Evolutionary conservation across 1,284 basidiomycete genomes (phyloP).

Genomic region (Fereydounia khargensis): DNA sequence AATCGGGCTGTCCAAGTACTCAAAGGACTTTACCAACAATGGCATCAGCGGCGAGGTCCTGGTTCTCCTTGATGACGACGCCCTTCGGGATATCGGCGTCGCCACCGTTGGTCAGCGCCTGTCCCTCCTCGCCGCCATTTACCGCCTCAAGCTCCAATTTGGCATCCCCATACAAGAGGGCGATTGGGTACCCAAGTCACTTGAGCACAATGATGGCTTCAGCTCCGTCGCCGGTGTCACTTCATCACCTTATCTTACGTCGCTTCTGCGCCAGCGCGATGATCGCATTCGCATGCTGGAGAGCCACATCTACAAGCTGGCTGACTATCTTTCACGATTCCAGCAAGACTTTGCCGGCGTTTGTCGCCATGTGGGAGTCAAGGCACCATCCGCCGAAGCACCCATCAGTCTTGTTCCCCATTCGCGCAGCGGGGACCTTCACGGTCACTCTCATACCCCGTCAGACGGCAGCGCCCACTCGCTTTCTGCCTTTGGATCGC

Average conservation of each 20-base stretch:
- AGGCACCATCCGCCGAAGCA: constrained; percentile 26
- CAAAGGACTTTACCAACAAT: constrained; percentile 30
- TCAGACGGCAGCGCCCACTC: constrained; percentile 13
- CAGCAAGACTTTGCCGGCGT: constrained; percentile 43
- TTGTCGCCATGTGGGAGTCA: constrained; percentile 28
- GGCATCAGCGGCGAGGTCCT: constrained; percentile 55
- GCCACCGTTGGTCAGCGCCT: constrained; percentile 50
- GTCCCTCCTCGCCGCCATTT: constrained; percentile 44
- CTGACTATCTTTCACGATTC: constrained; percentile 42
- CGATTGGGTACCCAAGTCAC: constrained; percentile 44
- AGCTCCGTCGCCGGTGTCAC: constrained; percentile 7
- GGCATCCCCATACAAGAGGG: constrained; percentile 50
- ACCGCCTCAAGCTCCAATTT: constrained; percentile 42
- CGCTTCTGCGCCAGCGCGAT: constrained; percentile 34
- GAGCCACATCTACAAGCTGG: constrained; percentile 40
- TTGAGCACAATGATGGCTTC: constrained; percentile 15
- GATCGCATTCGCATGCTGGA: constrained; percentile 52
- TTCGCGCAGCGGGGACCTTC: too few relatives aligned
- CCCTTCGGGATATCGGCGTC: constrained; percentile 51
- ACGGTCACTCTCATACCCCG: constrained; percentile 10
- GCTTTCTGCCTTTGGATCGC: constrained; percentile 15
- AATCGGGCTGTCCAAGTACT: constrained; percentile 33
- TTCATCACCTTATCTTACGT: constrained; percentile 14
- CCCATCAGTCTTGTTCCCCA: constrained; percentile 31
- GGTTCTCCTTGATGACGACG: constrained; percentile 49